Conservation (phyloP, 2,329 filamentous ascomycete species). For the Hysterium pulicare region DNA sequence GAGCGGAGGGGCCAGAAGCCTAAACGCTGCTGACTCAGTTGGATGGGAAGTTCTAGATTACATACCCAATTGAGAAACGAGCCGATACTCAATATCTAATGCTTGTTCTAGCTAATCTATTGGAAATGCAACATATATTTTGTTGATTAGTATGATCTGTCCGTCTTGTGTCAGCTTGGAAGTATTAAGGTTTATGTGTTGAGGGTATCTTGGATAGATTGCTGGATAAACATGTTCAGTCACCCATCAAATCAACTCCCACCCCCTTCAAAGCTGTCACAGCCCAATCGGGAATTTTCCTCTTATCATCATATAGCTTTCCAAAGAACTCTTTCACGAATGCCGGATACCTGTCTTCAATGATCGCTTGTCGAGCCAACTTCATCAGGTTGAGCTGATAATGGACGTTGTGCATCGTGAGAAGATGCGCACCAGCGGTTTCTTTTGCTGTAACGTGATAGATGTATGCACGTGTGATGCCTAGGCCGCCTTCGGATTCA, state of each 20-base stretch:
- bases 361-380: constrained; percentile 68
- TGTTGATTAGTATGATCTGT: too few species aligned
- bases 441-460: constrained; percentile 92
- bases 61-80: too few species aligned
- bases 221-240: too few species aligned
- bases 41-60: too few species aligned
- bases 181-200: too few species aligned
- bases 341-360: constrained; percentile 74
- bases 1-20: too few species aligned
- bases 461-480: constrained; percentile 82
- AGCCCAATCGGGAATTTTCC: constrained; percentile 77
- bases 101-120: too few species aligned
- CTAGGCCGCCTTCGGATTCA: constrained; percentile 65
- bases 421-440: constrained; percentile 79
- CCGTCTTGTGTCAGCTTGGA: too few species aligned
- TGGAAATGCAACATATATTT: too few species aligned
- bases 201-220: too few species aligned
- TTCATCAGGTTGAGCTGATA: constrained; percentile 86
- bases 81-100: too few species aligned
- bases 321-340: constrained; percentile 78
- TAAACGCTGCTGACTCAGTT: too few species aligned
- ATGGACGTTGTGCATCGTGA: constrained; percentile 95
- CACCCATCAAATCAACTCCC: constrained; percentile 53
- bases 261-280: constrained; percentile 74
- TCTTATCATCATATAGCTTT: constrained; percentile 64